Conservation (phyloP, 2,329 filamentous ascomycete species). For the Aciculosporium take region DNA sequence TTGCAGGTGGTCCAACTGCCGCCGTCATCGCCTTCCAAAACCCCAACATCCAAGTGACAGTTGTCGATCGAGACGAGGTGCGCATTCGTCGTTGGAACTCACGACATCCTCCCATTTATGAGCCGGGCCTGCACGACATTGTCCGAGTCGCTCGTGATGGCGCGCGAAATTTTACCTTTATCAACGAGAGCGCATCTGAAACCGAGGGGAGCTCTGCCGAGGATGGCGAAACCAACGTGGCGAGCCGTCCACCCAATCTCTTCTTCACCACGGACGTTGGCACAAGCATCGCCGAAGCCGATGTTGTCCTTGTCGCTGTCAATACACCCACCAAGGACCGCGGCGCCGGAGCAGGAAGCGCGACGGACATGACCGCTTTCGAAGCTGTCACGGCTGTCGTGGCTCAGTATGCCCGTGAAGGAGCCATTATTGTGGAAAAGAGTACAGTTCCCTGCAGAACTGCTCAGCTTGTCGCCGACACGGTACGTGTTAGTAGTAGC, state of each 20-base stretch:
- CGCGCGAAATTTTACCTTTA: conserved; percentile 28
- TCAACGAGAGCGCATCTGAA: conserved; percentile 21
- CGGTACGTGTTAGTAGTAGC: conserved; percentile 36
- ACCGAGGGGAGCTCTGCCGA: conserved; percentile 17
- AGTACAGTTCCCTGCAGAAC: conserved; percentile 67
- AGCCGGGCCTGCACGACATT: conserved; percentile 55
- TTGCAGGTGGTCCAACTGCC: conserved; percentile 55
- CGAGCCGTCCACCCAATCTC: conserved; percentile 46
- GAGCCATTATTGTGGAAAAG: conserved; percentile 69
- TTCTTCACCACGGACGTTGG: conserved; percentile 58
- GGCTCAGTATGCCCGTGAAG: conserved; percentile 48
- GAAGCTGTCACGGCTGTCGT: conserved; percentile 56
- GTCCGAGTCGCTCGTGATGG: conserved; percentile 51
- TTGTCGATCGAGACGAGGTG: conserved; percentile 54
- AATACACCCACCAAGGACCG: conserved; percentile 66
- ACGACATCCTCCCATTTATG: conserved; percentile 58
- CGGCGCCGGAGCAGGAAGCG: conserved; percentile 54
- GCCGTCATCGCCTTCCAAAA: conserved; percentile 63
- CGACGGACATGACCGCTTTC: conserved; percentile 58
- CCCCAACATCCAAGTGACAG: conserved; percentile 54
- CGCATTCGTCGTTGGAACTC: conserved; percentile 65
- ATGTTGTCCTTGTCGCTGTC: conserved; percentile 62
- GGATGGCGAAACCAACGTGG: conserved; percentile 20
- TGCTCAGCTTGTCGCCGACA: conserved; percentile 53
- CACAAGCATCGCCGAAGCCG: conserved; percentile 48